Evolutionary conservation across 352 stramenopile genomes (phyloP).

Genomic region (Pythium guiyangense): DNA sequence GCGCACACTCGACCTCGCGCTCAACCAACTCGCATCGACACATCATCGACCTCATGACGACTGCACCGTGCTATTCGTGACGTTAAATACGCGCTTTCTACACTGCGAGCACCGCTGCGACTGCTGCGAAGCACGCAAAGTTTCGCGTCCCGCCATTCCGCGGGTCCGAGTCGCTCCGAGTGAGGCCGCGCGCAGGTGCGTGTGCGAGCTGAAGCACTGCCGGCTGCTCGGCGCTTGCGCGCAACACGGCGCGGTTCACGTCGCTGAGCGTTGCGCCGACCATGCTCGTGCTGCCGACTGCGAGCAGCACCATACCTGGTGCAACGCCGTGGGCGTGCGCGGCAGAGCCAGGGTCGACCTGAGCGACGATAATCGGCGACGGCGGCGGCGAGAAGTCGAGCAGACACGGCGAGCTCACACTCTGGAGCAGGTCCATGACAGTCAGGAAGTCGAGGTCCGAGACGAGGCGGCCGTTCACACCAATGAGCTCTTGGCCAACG

Average conservation of each 20-base stretch:
- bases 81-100: too few species aligned
- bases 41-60: background rate
- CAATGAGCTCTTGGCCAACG: conserved; percentile 38
- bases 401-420: conserved; percentile 29
- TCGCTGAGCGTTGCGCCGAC: conserved; percentile 31
- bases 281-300: conserved; percentile 28
- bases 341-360: conserved; percentile 15
- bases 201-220: conserved; percentile 27
- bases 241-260: conserved; percentile 20
- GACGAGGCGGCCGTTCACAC: conserved; percentile 32
- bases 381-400: conserved; percentile 44
- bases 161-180: conserved; percentile 10
- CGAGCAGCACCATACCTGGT: conserved; percentile 33
- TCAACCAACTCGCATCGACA: conserved; percentile 4
- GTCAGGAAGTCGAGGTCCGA: conserved; percentile 24
- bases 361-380: conserved; percentile 35
- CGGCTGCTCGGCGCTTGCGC: conserved; percentile 17
- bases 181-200: too few species aligned
- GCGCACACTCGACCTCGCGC: too few species aligned
- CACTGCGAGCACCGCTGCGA: conserved; percentile 29
- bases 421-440: conserved; percentile 35
- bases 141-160: conserved; percentile 20
- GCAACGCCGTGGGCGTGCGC: conserved; percentile 24
- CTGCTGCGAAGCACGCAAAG: conserved; percentile 37
- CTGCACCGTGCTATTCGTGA: too few species aligned